phyloP scores from a whole-genome alignment of 2,329 filamentous ascomycete species.

The Pseudogymnoascus sp. region DNA sequence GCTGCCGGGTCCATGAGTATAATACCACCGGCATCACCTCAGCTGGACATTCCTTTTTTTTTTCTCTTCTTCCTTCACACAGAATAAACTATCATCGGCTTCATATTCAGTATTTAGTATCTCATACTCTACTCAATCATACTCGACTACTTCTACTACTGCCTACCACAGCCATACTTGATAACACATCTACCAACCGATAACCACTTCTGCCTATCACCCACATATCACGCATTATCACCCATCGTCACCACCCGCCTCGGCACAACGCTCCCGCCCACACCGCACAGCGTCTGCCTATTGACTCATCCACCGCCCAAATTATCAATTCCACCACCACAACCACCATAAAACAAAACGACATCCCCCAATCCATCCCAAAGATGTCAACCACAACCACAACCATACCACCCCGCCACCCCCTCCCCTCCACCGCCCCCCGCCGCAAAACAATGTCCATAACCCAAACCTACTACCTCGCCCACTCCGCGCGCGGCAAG shows the following conservation, averaged over 20 bases:
- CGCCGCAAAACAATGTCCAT: conserved; percentile 87
- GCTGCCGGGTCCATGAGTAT: neutral
- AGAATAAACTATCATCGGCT: neutral
- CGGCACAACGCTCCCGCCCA: neutral
- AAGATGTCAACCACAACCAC: conserved; percentile 22
- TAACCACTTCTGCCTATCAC: conserved; percentile 1
- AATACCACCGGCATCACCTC: conserved; percentile 1
- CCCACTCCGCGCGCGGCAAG: conserved; percentile 93
- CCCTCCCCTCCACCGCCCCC: conserved; percentile 32
- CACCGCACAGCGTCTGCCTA: neutral
- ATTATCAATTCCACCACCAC: neutral
- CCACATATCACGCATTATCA: neutral
- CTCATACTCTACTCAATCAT: neutral
- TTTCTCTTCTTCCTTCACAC: neutral
- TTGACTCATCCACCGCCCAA: conserved; percentile 4
- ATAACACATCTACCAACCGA: neutral
- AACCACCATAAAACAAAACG: neutral
- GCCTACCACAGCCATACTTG: neutral
- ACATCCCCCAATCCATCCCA: neutral
- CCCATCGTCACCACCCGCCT: neutral
- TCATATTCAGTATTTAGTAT: neutral
- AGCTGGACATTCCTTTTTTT: neutral
- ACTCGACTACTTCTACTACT: neutral
- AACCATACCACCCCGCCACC: conserved; percentile 22
- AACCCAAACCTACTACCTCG: conserved; percentile 97